Percentiles rank a stretch among this genome's conserved stretches.
phyloP scores from a whole-genome alignment of 352 stramenopile genomes.

The Globisporangium polare region DNA sequence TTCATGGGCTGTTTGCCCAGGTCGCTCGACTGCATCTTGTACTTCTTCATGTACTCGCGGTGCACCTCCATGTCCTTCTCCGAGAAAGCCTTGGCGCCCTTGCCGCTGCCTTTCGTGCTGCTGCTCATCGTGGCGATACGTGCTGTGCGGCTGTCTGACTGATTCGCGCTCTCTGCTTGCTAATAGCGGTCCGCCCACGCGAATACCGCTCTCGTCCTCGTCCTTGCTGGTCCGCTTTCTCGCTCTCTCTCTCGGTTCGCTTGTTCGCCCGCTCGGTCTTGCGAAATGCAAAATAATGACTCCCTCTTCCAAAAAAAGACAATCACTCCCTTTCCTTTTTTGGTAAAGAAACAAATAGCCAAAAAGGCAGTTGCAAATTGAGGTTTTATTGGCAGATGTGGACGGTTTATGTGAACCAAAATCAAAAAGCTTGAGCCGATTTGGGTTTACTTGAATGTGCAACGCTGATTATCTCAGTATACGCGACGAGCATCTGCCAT shows the following conservation, averaged over 20 bases:
- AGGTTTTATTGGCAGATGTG: too few species aligned
- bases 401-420: too few species aligned
- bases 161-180: neutral
- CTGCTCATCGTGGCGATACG: slow-evolving; percentile 4
- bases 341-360: too few species aligned
- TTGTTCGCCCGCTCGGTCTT: neutral
- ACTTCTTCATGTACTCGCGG: slow-evolving; percentile 88
- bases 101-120: slow-evolving; percentile 9
- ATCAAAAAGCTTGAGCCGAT: too few species aligned
- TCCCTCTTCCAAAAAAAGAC: neutral
- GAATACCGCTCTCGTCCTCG: neutral
- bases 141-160: neutral
- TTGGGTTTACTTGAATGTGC: too few species aligned
- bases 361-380: too few species aligned
- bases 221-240: neutral
- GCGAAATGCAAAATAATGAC: neutral
- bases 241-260: neutral
- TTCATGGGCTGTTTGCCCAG: slow-evolving; percentile 46
- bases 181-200: too few species aligned
- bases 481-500: too few species aligned
- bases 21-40: slow-evolving; percentile 76
- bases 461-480: too few species aligned
- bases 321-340: neutral
- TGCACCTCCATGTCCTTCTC: slow-evolving; percentile 82
- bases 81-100: slow-evolving; percentile 26